Percentiles rank a stretch among this genome's conserved stretches.
Conservation (phyloP, 2,329 filamentous ascomycete species). For the Apiospora hydei region DNA sequence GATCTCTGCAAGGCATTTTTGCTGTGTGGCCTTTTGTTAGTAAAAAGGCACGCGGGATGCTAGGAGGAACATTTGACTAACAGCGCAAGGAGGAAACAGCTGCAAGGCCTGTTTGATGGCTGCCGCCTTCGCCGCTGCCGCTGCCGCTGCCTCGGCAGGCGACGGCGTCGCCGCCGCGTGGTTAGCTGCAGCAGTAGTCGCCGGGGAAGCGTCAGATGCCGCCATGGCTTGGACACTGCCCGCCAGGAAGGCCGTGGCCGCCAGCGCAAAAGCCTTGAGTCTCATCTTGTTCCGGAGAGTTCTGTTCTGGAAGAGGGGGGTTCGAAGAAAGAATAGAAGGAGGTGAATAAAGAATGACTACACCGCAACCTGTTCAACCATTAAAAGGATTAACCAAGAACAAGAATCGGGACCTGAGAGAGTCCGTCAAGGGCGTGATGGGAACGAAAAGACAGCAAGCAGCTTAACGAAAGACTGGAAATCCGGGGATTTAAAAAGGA, state of each 20-base stretch:
- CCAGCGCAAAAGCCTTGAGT: neutral
- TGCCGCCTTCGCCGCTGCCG: neutral
- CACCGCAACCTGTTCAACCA: neutral
- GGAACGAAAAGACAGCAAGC: neutral
- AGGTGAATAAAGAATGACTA: neutral
- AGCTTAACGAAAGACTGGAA: neutral
- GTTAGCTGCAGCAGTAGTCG: neutral
- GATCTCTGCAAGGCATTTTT: neutral
- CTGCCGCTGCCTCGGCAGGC: neutral
- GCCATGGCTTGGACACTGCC: neutral
- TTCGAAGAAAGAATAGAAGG: neutral
- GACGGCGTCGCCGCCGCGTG: neutral
- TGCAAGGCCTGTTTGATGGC: conserved; percentile 2
- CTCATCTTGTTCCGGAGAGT: conserved; percentile 1
- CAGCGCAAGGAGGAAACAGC: conserved; percentile 25
- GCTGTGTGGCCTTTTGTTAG: neutral
- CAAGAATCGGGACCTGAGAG: neutral
- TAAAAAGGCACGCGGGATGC: neutral
- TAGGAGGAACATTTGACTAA: neutral
- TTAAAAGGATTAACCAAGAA: neutral
- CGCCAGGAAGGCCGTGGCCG: conserved; percentile 9
- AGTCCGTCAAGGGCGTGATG: neutral
- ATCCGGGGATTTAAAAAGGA: neutral
- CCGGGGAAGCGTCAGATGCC: neutral
- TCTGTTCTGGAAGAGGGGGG: neutral